A percentile compares a stretch with the other conserved stretches of the same genome.
These are phyloP conservation scores for Nitzschia palea DNA, from an alignment of 108 stramenopile species.

Conservation along the genomic window DNA sequence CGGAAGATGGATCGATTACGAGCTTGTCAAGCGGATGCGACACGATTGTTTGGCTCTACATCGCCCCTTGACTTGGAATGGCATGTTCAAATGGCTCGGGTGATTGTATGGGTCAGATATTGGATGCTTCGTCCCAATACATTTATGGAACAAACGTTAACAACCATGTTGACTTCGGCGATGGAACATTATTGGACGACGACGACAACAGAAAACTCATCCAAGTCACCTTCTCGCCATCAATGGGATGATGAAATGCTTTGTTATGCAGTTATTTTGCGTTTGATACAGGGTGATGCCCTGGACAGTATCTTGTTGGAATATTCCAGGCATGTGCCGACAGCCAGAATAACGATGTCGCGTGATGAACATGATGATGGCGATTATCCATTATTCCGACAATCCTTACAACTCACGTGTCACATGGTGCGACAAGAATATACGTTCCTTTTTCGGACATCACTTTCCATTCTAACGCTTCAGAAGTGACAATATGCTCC, in stretches of 20 bases:
- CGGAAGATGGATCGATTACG: slow-evolving; percentile 41
- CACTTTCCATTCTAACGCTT: no score
- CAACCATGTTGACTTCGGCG: slow-evolving; percentile 31
- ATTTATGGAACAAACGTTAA: slow-evolving; percentile 11
- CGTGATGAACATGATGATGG: no score
- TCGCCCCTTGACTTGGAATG: slow-evolving; percentile 9
- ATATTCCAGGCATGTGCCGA: no score
- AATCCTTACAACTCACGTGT: no score
- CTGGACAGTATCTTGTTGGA: no score
- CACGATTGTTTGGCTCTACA: slow-evolving; percentile 17
- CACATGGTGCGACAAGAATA: no score
- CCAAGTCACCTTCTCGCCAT: background rate
- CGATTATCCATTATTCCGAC: no score
- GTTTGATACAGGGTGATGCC: no score
- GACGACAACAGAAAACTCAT: background rate
- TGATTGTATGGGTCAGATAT: slow-evolving; percentile 32
- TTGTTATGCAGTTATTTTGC: slow-evolving; percentile 18
- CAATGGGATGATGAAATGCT: slow-evolving; percentile 39
- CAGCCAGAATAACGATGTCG: no score
- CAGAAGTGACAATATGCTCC: no score
- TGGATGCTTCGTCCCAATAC: background rate
- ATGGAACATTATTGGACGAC: slow-evolving; percentile 40
- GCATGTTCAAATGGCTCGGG: slow-evolving; percentile 23
- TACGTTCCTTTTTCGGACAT: no score
- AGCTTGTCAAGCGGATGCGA: slow-evolving; percentile 38